Conservation (phyloP, 192 early-diverging fungal genomes). For the Mortierella hygrophila region DNA sequence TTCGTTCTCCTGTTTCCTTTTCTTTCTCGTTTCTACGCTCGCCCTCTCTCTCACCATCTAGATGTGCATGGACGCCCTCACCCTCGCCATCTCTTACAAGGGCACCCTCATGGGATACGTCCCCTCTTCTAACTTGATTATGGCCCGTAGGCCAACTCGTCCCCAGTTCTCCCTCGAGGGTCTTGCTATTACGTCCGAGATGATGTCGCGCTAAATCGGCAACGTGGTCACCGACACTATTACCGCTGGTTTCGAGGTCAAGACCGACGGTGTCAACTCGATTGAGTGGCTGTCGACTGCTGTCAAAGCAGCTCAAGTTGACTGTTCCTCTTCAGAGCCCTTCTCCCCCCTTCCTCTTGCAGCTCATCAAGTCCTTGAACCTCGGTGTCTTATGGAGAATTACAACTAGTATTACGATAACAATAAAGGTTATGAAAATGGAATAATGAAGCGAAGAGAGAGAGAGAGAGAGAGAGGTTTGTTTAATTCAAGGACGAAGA, state of each 20-base stretch:
- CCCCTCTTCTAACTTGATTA: slow-evolving; percentile 46
- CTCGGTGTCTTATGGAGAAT: slow-evolving; percentile 50
- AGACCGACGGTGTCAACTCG: slow-evolving; percentile 56
- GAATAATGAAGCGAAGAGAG: no score
- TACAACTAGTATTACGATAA: no score
- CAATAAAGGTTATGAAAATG: no score
- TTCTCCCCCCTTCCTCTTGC: slow-evolving; percentile 20
- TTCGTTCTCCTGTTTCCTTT: no score
- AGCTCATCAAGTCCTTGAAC: slow-evolving; percentile 62
- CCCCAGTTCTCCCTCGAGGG: slow-evolving; percentile 54
- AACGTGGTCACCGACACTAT: slow-evolving; percentile 54
- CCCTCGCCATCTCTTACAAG: neutral
- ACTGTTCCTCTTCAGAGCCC: slow-evolving; percentile 56
- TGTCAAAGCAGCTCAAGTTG: slow-evolving; percentile 48
- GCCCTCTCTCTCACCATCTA: no score
- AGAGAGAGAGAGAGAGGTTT: no score
- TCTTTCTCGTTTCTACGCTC: no score
- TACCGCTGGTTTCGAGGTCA: slow-evolving; percentile 59
- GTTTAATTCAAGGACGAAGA: no score
- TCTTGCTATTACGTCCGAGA: slow-evolving; percentile 51
- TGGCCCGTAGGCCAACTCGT: slow-evolving; percentile 59
- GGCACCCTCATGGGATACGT: slow-evolving; percentile 61
- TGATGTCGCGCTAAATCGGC: slow-evolving; percentile 64
- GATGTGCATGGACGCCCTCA: no score
- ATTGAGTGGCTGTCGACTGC: slow-evolving; percentile 54